phyloP scores from a whole-genome alignment of 257 asterid species.

The Thymus quinquecostatus region DNA sequence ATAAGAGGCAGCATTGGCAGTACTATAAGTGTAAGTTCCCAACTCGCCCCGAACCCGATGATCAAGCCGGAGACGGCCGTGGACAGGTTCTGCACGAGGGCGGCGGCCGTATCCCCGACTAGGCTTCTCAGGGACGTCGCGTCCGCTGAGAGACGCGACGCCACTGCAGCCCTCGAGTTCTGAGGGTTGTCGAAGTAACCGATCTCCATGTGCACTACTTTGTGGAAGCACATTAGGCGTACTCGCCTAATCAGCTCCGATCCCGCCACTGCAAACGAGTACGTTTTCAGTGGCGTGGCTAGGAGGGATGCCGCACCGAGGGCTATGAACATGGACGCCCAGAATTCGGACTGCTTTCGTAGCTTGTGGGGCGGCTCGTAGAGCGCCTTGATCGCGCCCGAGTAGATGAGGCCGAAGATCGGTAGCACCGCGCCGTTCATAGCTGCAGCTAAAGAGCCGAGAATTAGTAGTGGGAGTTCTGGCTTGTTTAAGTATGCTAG shows the following conservation, averaged over 20 bases:
- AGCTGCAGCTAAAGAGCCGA: constrained; percentile 63
- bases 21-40: constrained; percentile 48
- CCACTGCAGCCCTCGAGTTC: constrained; percentile 43
- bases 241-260: constrained; percentile 56
- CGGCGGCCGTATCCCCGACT: constrained; percentile 63
- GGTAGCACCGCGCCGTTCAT: constrained; percentile 55
- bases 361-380: constrained; percentile 57
- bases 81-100: constrained; percentile 55
- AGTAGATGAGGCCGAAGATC: constrained; percentile 46
- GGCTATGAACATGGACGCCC: constrained; percentile 56
- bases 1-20: constrained; percentile 57
- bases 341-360: constrained; percentile 44
- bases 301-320: constrained; percentile 46
- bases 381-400: constrained; percentile 44
- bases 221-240: constrained; percentile 64
- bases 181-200: constrained; percentile 62
- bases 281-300: constrained; percentile 54
- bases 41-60: constrained; percentile 59
- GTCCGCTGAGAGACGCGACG: constrained; percentile 50
- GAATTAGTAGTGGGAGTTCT: constrained; percentile 43
- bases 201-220: constrained; percentile 62
- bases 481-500: constrained; percentile 53
- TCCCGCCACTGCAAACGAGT: constrained; percentile 61
- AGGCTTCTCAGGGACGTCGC: constrained; percentile 51
- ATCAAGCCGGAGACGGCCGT: constrained; percentile 50